Evolutionary conservation across 2,329 filamentous ascomycete genomes (phyloP).

Genomic region (Cercospora sp.): DNA sequence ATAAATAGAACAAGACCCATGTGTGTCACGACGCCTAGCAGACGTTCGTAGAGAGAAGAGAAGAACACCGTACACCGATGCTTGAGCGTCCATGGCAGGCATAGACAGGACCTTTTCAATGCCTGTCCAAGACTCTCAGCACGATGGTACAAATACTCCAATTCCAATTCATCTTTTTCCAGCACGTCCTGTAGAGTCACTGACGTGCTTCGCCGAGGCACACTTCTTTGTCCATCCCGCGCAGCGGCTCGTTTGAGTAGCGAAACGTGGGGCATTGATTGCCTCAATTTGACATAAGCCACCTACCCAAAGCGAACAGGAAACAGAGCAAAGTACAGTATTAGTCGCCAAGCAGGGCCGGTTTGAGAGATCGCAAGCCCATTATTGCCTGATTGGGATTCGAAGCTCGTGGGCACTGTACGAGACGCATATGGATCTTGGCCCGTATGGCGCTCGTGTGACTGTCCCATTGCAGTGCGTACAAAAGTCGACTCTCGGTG

Average conservation of each 20-base stretch:
- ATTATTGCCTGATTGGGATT: neutral
- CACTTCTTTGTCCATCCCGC: slow-evolving; percentile 6
- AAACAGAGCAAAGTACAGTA: neutral
- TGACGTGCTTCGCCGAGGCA: neutral
- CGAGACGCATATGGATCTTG: slow-evolving; percentile 14
- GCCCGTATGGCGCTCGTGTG: neutral
- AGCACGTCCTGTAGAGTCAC: neutral
- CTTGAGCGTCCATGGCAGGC: neutral
- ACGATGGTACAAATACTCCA: neutral
- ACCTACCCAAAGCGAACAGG: slow-evolving; percentile 1
- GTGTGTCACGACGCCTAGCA: neutral
- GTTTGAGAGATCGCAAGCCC: slow-evolving; percentile 11
- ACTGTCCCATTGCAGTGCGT: slow-evolving; percentile 4
- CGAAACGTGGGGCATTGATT: slow-evolving; percentile 11
- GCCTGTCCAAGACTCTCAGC: neutral
- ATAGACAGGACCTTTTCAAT: neutral
- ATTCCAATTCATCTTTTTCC: neutral
- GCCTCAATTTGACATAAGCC: slow-evolving; percentile 8
- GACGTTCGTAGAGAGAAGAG: neutral
- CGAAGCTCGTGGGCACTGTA: neutral
- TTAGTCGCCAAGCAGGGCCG: neutral
- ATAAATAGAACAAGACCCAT: slow-evolving; percentile 6
- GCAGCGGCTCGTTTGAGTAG: neutral
- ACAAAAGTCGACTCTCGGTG: slow-evolving; percentile 10
- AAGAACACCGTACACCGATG: neutral